Base-by-base conservation (phyloP, 2,329 filamentous ascomycete genomes). In the Metarhizium humberi region DNA sequence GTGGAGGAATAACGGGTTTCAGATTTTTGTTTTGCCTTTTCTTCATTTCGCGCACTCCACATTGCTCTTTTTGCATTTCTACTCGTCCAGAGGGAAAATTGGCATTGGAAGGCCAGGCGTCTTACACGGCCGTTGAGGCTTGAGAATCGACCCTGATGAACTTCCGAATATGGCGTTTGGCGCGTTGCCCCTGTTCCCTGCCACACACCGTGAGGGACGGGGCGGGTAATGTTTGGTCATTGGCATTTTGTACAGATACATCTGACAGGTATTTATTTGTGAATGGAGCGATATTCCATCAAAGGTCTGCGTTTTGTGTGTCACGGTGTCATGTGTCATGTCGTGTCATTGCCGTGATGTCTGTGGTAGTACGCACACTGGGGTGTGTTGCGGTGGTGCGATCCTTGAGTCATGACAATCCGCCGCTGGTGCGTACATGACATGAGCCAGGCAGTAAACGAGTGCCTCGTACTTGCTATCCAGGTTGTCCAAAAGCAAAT, bases 211-310 rank as follows among this genome's bases (percentile, higher is more conserved):
- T 32, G 43, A n/a, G 51, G 42, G 6, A 30, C 51, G 43, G 43
- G 43, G 43, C 51, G 25, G 32, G 18, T 48, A 30, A n/a, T 42
- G 6, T 48, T 30, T 18, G 43, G 51, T 53, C 32, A 53, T 42
- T 20, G 40, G 38, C 18, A 57, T 55, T 43, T 55, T 36, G 56
- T 55, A 49, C 34, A 55, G 38, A 53, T 46, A 51, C 14, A 49
- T 40, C 34, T 48, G 42, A 48, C 25, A 14, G 34, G 52, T 32
- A 49, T 46, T 30, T 30, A 46, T 14, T 29, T 53, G 52, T 42
- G 32, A 16, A 49, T 53, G 30, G 16, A 53, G 52, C 52, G 52
- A 30, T 49, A 45, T 53, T 38, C 42, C 4, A 40, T 14, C 6
- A 2, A 13, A 11, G 2, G 45, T 48, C 6, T 45, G 7, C 20